Conservation (phyloP, 257 asterid species). For the Capsicum chinense region DNA sequence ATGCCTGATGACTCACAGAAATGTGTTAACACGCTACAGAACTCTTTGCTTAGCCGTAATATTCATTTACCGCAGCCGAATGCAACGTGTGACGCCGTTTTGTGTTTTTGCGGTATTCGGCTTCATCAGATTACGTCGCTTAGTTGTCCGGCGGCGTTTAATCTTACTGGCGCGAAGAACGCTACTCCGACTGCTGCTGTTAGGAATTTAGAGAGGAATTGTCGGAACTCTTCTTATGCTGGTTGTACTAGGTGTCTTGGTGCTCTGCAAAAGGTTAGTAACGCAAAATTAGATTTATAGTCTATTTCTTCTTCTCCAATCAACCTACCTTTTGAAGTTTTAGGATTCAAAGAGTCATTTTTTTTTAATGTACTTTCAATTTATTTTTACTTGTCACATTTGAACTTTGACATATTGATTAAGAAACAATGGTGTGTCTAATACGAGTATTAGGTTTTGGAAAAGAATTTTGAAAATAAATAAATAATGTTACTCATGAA, state of each 20-base stretch:
- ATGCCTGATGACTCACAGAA: slow-evolving; percentile 97
- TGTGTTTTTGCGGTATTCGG: slow-evolving; percentile 95
- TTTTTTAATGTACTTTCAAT: too few relatives aligned
- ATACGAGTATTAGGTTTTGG: too few relatives aligned
- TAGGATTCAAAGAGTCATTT: too few relatives aligned
- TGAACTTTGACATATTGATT: too few relatives aligned
- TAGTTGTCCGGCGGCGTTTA: slow-evolving; percentile 85
- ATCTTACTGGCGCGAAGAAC: slow-evolving; percentile 53
- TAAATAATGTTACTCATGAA: too few relatives aligned
- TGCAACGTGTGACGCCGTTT: slow-evolving; percentile 82
- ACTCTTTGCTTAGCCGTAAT: slow-evolving; percentile 61
- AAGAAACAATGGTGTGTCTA: too few relatives aligned
- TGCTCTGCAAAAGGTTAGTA: slow-evolving; percentile 80
- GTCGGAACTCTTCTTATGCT: slow-evolving; percentile 75
- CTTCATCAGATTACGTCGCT: slow-evolving; percentile 84
- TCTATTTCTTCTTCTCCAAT: not conserved
- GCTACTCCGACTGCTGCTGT: slow-evolving; percentile 93
- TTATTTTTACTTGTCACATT: too few relatives aligned
- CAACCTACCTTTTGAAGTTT: slow-evolving; percentile 8
- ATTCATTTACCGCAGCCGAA: slow-evolving; percentile 79
- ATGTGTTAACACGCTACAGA: slow-evolving; percentile 85
- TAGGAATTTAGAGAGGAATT: slow-evolving; percentile 71
- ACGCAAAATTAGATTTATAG: not conserved
- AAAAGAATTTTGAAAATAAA: too few relatives aligned
- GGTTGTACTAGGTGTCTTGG: slow-evolving; percentile 93